phyloP scores from a whole-genome alignment of 768 basidiomycete species.

The Tephrocybe sp. region DNA sequence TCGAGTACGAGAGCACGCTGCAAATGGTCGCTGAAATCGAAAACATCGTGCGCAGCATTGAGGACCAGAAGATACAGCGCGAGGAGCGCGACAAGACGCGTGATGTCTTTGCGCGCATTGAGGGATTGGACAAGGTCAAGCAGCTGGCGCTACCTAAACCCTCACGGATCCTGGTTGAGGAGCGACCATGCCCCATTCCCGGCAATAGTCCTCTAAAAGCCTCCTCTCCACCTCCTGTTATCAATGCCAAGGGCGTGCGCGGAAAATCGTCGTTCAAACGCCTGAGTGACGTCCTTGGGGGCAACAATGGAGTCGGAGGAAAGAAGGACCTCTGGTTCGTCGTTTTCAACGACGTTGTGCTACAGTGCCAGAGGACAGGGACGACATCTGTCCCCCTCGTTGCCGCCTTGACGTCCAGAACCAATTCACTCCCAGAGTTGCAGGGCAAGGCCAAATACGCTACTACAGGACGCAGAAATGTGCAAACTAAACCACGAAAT shows the following conservation, averaged over 20 bases:
- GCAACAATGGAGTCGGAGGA: constrained; percentile 48
- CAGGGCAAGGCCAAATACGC: constrained; percentile 85
- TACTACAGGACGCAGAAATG: constrained; percentile 71
- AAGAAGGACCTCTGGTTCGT: constrained; percentile 95
- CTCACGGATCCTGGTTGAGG: constrained; percentile 83
- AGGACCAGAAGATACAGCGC: constrained; percentile 96
- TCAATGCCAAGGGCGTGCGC: constrained; percentile 59
- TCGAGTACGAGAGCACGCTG: constrained; percentile 94
- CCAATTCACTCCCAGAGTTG: constrained; percentile 79
- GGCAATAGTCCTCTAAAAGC: constrained; percentile 32
- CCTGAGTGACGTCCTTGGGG: constrained; percentile 81
- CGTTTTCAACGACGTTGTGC: constrained; percentile 91
- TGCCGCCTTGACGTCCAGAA: constrained; percentile 60
- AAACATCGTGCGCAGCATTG: constrained; percentile 92
- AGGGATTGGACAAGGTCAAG: constrained; percentile 91
- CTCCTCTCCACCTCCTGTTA: constrained; percentile 38
- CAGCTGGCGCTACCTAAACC: constrained; percentile 91
- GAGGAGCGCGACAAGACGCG: constrained; percentile 95
- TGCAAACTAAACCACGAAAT: constrained; percentile 83
- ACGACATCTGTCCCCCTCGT: constrained; percentile 82
- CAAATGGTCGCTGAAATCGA: constrained; percentile 98
- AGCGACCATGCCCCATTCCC: constrained; percentile 47
- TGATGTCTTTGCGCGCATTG: constrained; percentile 94
- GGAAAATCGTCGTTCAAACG: constrained; percentile 88
- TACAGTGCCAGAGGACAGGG: constrained; percentile 89